A percentile compares a stretch with the other conserved stretches of the same genome.
Conservation (phyloP, 441 rosid species). For the Mallotus japonicus region DNA sequence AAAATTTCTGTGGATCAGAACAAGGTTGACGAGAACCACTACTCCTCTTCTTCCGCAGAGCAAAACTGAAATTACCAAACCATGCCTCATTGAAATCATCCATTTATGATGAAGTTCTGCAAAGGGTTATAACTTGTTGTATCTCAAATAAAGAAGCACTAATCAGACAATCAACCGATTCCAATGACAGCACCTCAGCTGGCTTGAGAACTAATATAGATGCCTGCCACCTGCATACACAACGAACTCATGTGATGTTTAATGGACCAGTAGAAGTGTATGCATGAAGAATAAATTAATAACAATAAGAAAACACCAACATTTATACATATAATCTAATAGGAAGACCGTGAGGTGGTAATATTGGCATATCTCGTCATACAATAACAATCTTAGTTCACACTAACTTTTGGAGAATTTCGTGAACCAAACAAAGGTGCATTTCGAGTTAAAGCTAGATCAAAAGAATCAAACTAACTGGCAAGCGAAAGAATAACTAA, state of each 20-base stretch:
- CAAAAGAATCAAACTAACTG: neutral
- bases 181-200: slow-evolving; percentile 15
- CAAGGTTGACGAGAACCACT: slow-evolving; percentile 52
- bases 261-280: neutral
- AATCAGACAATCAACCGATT: slow-evolving; percentile 6
- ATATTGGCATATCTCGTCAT: neutral
- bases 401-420: neutral
- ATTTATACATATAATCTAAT: neutral
- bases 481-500: neutral
- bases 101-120: slow-evolving; percentile 31
- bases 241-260: slow-evolving; percentile 1
- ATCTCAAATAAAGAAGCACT: slow-evolving; percentile 4
- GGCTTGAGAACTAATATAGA: slow-evolving; percentile 19
- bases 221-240: neutral
- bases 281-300: neutral
- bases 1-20: slow-evolving; percentile 28
- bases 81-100: slow-evolving; percentile 37
- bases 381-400: neutral
- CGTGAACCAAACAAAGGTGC: neutral
- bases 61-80: slow-evolving; percentile 34
- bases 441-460: neutral
- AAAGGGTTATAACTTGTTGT: neutral
- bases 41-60: slow-evolving; percentile 61
- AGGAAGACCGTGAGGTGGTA: neutral
- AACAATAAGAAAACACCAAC: slow-evolving; percentile 1